Evolutionary conservation across 768 basidiomycete species (phyloP).

Genomic region (Lentinula guzmanii): DNA sequence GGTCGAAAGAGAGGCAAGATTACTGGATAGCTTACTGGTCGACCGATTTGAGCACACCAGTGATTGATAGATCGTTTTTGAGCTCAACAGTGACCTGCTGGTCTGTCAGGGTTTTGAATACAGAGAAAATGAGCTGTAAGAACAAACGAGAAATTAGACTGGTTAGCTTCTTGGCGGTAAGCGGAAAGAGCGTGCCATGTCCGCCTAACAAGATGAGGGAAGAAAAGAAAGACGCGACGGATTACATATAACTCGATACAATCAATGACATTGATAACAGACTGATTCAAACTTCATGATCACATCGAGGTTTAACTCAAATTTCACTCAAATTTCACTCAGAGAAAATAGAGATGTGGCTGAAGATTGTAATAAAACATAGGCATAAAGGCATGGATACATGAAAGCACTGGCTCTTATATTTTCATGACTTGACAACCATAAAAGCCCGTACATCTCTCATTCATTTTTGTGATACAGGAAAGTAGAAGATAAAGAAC

Average conservation of each 20-base stretch:
- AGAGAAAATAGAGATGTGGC: background rate
- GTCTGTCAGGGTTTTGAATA: constrained; percentile 98
- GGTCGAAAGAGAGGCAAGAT: background rate
- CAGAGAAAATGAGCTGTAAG: constrained; percentile 84
- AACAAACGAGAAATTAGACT: constrained; percentile 10
- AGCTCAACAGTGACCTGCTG: constrained; percentile 96
- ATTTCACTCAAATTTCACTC: background rate
- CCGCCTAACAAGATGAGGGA: background rate
- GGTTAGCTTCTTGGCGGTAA: background rate
- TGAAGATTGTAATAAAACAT: background rate
- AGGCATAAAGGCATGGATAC: constrained; percentile 5
- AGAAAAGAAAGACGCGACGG: background rate
- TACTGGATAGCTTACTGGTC: constrained; percentile 67
- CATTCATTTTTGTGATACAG: constrained; percentile 2
- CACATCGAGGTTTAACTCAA: too few species aligned
- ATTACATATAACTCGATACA: too few species aligned
- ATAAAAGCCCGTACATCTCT: background rate
- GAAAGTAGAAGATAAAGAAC: constrained; percentile 7
- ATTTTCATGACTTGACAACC: background rate
- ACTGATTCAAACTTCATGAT: background rate
- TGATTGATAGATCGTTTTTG: constrained; percentile 98
- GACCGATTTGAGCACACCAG: constrained; percentile 92
- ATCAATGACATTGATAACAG: background rate
- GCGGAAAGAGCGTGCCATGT: constrained; percentile 3
- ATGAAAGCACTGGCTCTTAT: background rate